Base-by-base conservation (phyloP, 352 stramenopile genomes). In the Pythium guiyangense region DNA sequence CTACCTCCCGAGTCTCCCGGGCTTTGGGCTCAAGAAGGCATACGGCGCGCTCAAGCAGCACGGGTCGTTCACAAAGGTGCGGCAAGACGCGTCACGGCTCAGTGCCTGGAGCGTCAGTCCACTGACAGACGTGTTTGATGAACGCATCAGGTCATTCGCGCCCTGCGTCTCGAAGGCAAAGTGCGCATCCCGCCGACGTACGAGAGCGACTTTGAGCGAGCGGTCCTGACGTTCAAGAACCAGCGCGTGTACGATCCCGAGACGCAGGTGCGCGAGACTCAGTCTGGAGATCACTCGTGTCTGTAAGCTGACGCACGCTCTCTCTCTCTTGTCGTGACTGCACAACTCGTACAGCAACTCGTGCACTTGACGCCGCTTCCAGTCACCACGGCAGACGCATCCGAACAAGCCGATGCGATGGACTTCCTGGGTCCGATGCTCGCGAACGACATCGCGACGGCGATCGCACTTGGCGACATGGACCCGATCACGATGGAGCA, bases 1-100 rank as follows among this genome's bases (percentile, higher is more conserved):
- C 62, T 97, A 97, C 48, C 60, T 96, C 3, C 49, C 81, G 18
- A 92, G 77, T 43, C 77, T 97, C 26, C 66, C 81, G 37, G 83
- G 86, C 2, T 78, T 97, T 56, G 90, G 90, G 1, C 63, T 97
- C 31, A 92, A 92, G 56, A 92, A 83, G 52, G 76, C 84, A n/a
- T 87, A 94, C 60, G 57, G 53, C 8, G 66, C 84, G 12, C 69
- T 94, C 20, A 89, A 89, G 45, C 78, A 88, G 55, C 80, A 94
- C 49, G 82, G 84, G 10, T 80, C 72, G 11, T 76, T 77, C 44
- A 62, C 49, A 12, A 92, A 90, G 52, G 83, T 90, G 49, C 15
- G 53, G 47, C 52, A 12, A 37, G 6, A 25, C n/a, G n/a, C n/a
- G n/a, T n/a, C n/a, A n/a, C n/a, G n/a, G n/a, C n/a, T n/a, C n/a